These are phyloP conservation scores for Trichoderma gracile DNA, from an alignment of 2,329 filamentous ascomycete species.

Conservation along the genomic window DNA sequence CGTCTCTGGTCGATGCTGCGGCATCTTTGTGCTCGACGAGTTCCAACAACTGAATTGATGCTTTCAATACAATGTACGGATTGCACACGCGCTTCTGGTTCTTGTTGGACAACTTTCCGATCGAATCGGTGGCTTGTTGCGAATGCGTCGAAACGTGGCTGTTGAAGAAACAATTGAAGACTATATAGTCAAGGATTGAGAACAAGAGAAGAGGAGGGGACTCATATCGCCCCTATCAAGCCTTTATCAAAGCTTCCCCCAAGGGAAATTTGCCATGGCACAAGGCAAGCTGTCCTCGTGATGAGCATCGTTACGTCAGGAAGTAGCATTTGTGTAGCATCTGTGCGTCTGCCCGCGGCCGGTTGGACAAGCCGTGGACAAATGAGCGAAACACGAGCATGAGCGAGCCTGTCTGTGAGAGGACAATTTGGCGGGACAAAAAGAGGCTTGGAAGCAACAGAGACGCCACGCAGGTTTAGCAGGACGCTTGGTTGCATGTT, in stretches of 20 bases:
- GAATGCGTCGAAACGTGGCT: neutral
- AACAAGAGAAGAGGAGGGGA: conserved; percentile 1
- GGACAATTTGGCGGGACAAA: neutral
- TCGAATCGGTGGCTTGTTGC: conserved; percentile 10
- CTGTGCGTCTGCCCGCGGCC: neutral
- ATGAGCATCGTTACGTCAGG: conserved; percentile 25
- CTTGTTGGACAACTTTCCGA: neutral
- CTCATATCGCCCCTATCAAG: conserved; percentile 19
- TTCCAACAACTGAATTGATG: neutral
- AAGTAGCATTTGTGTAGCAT: conserved; percentile 19
- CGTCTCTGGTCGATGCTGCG: conserved; percentile 37
- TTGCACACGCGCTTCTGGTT: neutral
- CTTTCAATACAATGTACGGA: neutral
- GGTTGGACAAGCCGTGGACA: conserved; percentile 6
- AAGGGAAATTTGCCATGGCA: neutral
- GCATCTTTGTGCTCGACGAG: conserved; percentile 8
- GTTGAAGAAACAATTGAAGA: neutral
- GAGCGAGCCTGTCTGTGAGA: conserved; percentile 7
- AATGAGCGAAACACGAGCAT: neutral
- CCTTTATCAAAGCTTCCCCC: neutral
- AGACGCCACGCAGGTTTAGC: neutral
- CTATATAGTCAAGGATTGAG: neutral
- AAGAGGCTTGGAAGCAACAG: neutral
- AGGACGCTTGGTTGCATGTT: neutral
- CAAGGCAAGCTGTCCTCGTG: conserved; percentile 15